A percentile compares a stretch with the other conserved stretches of the same genome.
Evolutionary conservation across 306 rosid genomes (phyloP).

Genomic region (Nissolia schottii): DNA sequence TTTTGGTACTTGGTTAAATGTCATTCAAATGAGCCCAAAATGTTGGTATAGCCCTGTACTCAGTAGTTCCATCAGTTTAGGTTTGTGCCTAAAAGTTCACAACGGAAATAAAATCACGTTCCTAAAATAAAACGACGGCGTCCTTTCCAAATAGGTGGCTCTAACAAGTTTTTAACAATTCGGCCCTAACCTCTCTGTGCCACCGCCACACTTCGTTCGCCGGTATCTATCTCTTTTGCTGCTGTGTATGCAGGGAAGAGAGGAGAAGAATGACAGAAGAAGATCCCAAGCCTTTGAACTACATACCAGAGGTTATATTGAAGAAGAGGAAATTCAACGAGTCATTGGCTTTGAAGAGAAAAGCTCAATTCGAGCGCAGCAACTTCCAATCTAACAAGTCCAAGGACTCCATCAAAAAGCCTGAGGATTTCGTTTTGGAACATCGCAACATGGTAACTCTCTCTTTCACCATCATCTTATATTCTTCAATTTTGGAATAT

Average conservation of each 20-base stretch:
- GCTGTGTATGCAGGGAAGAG: not conserved
- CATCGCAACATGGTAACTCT: conserved; percentile 57
- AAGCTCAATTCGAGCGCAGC: conserved; percentile 20
- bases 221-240: not conserved
- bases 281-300: conserved; percentile 21
- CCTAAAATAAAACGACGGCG: not conserved
- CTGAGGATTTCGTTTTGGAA: conserved; percentile 72
- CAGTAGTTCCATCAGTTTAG: not conserved
- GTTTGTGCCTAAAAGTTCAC: not conserved
- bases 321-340: conserved; percentile 42
- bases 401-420: conserved; percentile 57
- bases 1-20: no score
- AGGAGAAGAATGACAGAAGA: conserved; percentile 32
- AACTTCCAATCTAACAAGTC: conserved; percentile 6
- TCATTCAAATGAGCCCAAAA: no score
- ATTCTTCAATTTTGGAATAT: not conserved
- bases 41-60: not conserved
- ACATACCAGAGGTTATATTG: conserved; percentile 30
- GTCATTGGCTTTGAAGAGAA: conserved; percentile 25
- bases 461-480: not conserved
- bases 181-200: not conserved
- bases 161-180: no score
- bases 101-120: not conserved
- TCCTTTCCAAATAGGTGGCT: not conserved
- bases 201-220: not conserved